Evolutionary conservation across 495 filamentous ascomycete species (phyloP), one percentile per base, ranked within the genome.

Genomic region (Penicillium angulare): DNA sequence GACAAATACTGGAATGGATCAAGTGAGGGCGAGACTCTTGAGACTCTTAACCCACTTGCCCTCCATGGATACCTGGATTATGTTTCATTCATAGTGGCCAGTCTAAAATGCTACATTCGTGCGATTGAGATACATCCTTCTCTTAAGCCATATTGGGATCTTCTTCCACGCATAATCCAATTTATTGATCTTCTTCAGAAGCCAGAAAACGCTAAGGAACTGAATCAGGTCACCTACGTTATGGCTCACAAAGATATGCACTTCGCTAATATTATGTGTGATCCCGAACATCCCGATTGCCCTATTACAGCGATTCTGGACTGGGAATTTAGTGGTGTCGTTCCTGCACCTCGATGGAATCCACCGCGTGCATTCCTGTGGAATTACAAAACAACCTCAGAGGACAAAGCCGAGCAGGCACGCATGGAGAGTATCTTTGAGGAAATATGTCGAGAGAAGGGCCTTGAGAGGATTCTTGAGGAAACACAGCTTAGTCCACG

Each of bases 191-290:
- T 61, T 6, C 18, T 49, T 5, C 46, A n/a, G 46, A 13, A 22
- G 32, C 32, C 46, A 26, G 33, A 31, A 10, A 15, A 21, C 8
- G 16, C 38, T 31, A 27, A 26, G 7, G 43, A 65, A 47, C 58
- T 73, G 10, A 60, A 71, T 45, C 17, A 47, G 1, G 57, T 55
- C 8, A 34, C 26, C 8, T 57, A 57, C 24, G n/a, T 58, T 3
- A 50, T 73, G 8, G 61, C 64, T 7, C 69, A 73, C 50, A 68
- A 66, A 46, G 67, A 73, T 52, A 47, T 73, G 36, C 68, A 71
- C 47, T 68, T 71, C 43, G 67, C 54, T 2, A 71, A 72, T 23
- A 60, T 73, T 18, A 51, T 71, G 48, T 69, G 43, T 44, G 65
- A 73, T 22, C 36, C 48, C 7, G 20, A 42, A 3, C 47, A 51